Evolutionary conservation across 2,329 filamentous ascomycete genomes (phyloP).

Genomic region (Cadophora sp.): DNA sequence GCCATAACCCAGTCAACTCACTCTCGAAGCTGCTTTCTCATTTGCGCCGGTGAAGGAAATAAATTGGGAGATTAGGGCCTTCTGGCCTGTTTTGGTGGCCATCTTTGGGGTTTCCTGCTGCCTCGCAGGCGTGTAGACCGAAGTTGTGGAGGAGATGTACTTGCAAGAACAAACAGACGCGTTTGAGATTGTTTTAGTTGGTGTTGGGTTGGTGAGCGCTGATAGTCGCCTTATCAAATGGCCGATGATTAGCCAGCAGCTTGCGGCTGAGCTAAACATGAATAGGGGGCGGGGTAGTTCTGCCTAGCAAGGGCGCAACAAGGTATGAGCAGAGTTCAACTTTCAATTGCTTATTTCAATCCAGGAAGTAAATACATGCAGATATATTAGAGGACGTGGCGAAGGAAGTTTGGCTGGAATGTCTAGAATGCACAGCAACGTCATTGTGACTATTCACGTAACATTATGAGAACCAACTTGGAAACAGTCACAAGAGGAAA

Average conservation of each 20-base stretch:
- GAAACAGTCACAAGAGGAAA: too few relatives aligned
- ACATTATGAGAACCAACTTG: not conserved
- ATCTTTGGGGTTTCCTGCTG: constrained; percentile 35
- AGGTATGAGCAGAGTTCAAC: not conserved
- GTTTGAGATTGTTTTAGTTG: not conserved
- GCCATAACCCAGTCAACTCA: constrained; percentile 35
- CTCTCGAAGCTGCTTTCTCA: constrained; percentile 42
- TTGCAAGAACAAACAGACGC: not conserved
- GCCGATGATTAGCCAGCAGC: constrained; percentile 13
- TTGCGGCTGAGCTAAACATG: not conserved
- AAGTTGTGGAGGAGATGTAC: constrained; percentile 12
- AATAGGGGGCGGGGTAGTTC: constrained; percentile 14
- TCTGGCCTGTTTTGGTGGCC: constrained; percentile 42
- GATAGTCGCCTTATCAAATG: constrained; percentile 17
- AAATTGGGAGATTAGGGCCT: constrained; percentile 39
- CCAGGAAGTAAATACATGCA: not conserved
- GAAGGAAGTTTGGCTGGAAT: too few relatives aligned
- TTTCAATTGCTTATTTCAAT: not conserved
- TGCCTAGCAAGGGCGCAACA: too few relatives aligned
- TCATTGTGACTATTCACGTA: too few relatives aligned
- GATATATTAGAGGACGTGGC: too few relatives aligned
- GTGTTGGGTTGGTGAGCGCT: not conserved
- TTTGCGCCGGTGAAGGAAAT: constrained; percentile 44
- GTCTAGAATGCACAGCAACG: too few relatives aligned
- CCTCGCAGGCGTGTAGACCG: constrained; percentile 13